A percentile compares a stretch with the other conserved stretches of the same genome.
Evolutionary conservation across 805 yeast species (phyloP).

Genomic region (Candida qinlingensis): DNA sequence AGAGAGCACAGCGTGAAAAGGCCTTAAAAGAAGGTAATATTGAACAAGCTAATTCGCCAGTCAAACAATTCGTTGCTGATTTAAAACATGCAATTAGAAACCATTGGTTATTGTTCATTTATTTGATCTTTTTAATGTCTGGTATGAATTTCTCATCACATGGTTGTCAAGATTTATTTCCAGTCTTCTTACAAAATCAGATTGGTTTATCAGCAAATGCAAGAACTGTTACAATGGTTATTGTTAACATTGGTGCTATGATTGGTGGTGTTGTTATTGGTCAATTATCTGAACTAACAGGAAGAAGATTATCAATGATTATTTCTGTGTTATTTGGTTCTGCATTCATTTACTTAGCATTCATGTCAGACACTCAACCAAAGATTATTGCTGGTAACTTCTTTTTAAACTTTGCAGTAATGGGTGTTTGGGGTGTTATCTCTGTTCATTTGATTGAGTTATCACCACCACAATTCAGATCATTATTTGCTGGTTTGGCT

Average conservation of each 20-base stretch:
- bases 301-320: constrained; percentile 55
- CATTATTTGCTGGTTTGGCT: constrained; percentile 55
- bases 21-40: constrained; percentile 25
- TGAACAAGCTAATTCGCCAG: constrained; percentile 16
- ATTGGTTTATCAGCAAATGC: constrained; percentile 39
- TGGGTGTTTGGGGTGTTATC: constrained; percentile 72
- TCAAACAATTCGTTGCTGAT: constrained; percentile 20
- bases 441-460: constrained; percentile 64
- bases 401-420: constrained; percentile 59
- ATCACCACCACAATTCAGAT: constrained; percentile 57
- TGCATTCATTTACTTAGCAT: constrained; percentile 59
- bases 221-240: constrained; percentile 54
- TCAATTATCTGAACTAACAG: constrained; percentile 50
- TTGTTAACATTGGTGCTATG: constrained; percentile 64
- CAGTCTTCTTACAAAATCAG: constrained; percentile 55
- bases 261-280: constrained; percentile 58
- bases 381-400: constrained; percentile 56
- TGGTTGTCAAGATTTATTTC: constrained; percentile 71
- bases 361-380: constrained; percentile 30
- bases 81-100: constrained; percentile 35
- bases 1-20: constrained; percentile 19
- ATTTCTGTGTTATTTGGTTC: constrained; percentile 49
- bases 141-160: constrained; percentile 71
- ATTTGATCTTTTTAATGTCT: constrained; percentile 56
- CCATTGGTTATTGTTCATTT: constrained; percentile 59